Percentiles rank a stretch among this genome's conserved stretches.
Conservation (phyloP, 345 rosid genomes). For the Tarenaya hassleriana region DNA sequence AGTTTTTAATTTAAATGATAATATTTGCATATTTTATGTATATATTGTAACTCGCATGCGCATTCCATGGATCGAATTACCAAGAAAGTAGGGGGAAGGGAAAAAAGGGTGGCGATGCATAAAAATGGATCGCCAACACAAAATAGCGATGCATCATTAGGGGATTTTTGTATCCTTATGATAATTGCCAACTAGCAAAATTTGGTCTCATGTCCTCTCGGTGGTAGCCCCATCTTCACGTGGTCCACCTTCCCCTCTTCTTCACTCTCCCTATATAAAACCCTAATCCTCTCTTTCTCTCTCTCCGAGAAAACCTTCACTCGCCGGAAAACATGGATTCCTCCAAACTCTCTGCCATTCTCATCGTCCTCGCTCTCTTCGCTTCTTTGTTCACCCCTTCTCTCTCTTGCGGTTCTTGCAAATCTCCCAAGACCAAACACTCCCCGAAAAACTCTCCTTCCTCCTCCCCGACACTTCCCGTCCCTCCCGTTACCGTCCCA, state of each 20-base stretch:
- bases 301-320: too few species aligned
- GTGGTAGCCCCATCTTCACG: slow-evolving; percentile 55
- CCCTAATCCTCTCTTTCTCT: slow-evolving; percentile 16
- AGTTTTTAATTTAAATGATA: too few species aligned
- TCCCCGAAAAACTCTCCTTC: too few species aligned
- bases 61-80: neutral
- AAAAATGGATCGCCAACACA: slow-evolving; percentile 8
- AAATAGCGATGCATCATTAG: slow-evolving; percentile 30
- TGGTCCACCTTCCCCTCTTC: slow-evolving; percentile 43
- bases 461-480: slow-evolving; percentile 19
- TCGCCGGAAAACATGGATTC: too few species aligned
- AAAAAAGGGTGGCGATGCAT: neutral
- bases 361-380: too few species aligned
- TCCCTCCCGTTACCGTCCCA: neutral
- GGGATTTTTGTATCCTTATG: slow-evolving; percentile 26
- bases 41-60: too few species aligned
- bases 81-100: neutral
- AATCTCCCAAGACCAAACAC: too few species aligned
- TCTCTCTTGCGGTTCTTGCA: too few species aligned
- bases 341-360: too few species aligned
- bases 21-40: too few species aligned
- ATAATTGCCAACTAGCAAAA: slow-evolving; percentile 62
- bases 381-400: too few species aligned
- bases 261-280: slow-evolving; percentile 37
- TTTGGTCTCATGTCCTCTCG: slow-evolving; percentile 52